Conservation (phyloP, 495 filamentous ascomycete genomes). For the Massariosphaeria phaeospora region DNA sequence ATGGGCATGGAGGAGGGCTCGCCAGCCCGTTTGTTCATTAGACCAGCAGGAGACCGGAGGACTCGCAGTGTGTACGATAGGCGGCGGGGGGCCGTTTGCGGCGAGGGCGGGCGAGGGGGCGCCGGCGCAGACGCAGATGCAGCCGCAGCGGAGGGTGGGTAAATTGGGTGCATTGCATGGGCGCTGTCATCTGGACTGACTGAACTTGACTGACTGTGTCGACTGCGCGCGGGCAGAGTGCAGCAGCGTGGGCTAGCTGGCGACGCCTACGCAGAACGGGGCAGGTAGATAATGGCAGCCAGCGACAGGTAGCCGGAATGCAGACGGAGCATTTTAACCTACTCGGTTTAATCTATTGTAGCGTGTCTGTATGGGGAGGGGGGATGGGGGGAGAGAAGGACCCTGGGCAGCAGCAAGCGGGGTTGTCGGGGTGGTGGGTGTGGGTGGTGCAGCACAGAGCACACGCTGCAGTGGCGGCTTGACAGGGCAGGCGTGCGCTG, state of each 20-base stretch:
- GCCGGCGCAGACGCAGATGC: background rate
- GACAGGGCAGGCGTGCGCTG: too few species aligned
- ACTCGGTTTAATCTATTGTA: slow-evolving; percentile 20
- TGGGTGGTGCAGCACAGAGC: too few species aligned
- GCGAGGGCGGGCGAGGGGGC: background rate
- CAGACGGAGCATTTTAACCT: slow-evolving; percentile 7
- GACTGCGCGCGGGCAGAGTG: too few species aligned
- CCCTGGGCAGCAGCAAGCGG: background rate
- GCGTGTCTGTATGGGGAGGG: slow-evolving; percentile 6
- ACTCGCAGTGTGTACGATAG: slow-evolving; percentile 21
- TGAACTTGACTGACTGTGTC: too few species aligned
- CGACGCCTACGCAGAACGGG: too few species aligned
- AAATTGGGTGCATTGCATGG: slow-evolving; percentile 12
- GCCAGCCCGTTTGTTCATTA: background rate
- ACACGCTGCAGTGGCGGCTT: too few species aligned
- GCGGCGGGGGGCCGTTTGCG: background rate
- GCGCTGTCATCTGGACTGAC: background rate
- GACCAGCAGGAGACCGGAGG: background rate
- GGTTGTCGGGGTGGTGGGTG: background rate
- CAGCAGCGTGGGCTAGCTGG: too few species aligned
- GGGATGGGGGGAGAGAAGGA: background rate
- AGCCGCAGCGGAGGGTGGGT: background rate
- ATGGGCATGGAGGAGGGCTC: slow-evolving; percentile 9
- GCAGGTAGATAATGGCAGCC: slow-evolving; percentile 20
- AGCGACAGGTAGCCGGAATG: slow-evolving; percentile 13